Evolutionary conservation across 2,329 filamentous ascomycete genomes (phyloP).

Genomic region (Cladobotryum protrusum): DNA sequence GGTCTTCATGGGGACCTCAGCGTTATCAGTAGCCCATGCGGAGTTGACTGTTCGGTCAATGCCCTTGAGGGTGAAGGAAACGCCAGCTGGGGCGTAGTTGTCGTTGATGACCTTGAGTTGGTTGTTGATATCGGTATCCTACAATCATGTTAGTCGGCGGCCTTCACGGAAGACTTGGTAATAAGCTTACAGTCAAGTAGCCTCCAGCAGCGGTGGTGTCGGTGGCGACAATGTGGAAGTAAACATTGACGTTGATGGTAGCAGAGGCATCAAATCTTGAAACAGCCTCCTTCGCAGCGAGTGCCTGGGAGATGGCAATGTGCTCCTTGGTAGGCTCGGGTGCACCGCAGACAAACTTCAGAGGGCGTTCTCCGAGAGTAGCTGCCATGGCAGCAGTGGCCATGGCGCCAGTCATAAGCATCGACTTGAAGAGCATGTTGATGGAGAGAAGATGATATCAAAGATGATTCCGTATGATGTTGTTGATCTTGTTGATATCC

Average conservation of each 20-base stretch:
- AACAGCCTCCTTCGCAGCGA: conserved; percentile 15
- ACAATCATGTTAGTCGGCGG: not conserved
- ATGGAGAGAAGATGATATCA: not conserved
- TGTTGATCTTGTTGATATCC: too few relatives aligned
- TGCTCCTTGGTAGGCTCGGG: conserved; percentile 14
- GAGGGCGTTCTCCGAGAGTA: not conserved
- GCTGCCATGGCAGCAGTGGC: conserved; percentile 11
- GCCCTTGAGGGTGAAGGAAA: conserved; percentile 37
- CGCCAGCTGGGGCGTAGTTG: conserved; percentile 34
- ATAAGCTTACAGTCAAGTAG: conserved; percentile 26
- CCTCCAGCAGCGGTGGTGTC: conserved; percentile 23
- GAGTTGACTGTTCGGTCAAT: conserved; percentile 39
- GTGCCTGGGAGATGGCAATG: conserved; percentile 14
- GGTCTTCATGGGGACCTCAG: conserved; percentile 33
- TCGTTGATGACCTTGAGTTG: conserved; percentile 31
- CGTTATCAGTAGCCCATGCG: conserved; percentile 33
- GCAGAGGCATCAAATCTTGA: conserved; percentile 14
- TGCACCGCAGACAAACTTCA: conserved; percentile 13
- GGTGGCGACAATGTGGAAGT: conserved; percentile 33
- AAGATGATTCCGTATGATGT: not conserved
- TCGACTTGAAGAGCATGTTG: conserved; percentile 14
- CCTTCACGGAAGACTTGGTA: not conserved
- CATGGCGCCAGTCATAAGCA: conserved; percentile 15
- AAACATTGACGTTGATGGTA: conserved; percentile 26
- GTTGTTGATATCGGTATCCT: not conserved